Evolutionary conservation across 352 stramenopile genomes (phyloP).

Genomic region (Globisporangium heterothallicum): DNA sequence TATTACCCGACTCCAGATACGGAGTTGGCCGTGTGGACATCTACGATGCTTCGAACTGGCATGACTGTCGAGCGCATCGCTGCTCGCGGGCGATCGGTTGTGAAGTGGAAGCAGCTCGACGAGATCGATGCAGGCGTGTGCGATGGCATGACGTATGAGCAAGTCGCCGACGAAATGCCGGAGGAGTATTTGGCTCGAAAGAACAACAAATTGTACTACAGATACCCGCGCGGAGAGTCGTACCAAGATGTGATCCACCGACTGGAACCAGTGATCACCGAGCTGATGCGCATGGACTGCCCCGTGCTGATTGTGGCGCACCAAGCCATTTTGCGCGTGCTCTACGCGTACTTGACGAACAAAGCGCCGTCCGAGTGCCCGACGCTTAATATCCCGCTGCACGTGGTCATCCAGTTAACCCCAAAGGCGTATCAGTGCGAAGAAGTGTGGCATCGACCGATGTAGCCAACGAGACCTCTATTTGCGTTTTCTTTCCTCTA

Average conservation of each 20-base stretch:
- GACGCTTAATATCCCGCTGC: constrained; percentile 90
- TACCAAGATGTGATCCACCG: constrained; percentile 98
- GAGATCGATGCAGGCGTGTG: constrained; percentile 96
- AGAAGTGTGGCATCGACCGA: constrained; percentile 89
- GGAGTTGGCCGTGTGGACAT: constrained; percentile 93
- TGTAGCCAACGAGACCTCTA: constrained; percentile 34
- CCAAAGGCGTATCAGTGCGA: constrained; percentile 94
- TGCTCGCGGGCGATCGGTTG: constrained; percentile 44
- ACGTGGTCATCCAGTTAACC: constrained; percentile 94
- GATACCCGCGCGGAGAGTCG: constrained; percentile 91
- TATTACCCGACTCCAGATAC: constrained; percentile 76
- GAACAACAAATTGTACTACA: constrained; percentile 85
- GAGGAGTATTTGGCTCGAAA: constrained; percentile 93
- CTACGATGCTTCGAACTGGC: constrained; percentile 93
- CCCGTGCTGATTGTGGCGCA: constrained; percentile 92
- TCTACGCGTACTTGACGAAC: constrained; percentile 97
- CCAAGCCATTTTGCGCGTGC: constrained; percentile 93
- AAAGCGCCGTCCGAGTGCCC: constrained; percentile 89
- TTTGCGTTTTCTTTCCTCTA: background rate
- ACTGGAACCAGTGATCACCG: constrained; percentile 95
- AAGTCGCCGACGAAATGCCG: constrained; percentile 93
- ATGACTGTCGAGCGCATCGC: constrained; percentile 92
- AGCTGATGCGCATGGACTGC: constrained; percentile 95
- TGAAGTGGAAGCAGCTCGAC: constrained; percentile 91
- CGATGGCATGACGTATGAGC: constrained; percentile 97